Evolutionary conservation across 2,329 filamentous ascomycete species (phyloP).

Genomic region (Venturia aucupariae): DNA sequence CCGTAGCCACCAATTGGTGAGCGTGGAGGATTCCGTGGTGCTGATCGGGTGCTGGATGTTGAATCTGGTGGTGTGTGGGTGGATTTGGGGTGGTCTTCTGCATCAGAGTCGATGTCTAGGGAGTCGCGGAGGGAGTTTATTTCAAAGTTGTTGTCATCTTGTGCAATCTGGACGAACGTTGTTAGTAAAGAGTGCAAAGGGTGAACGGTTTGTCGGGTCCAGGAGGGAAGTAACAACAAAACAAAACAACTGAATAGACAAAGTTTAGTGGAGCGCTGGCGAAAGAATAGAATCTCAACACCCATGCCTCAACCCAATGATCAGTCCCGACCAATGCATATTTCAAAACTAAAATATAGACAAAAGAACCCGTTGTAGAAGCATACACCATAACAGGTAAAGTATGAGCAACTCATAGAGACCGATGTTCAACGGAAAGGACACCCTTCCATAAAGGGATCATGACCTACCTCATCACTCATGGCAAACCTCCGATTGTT

Average conservation of each 20-base stretch:
- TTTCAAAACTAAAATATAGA: no score
- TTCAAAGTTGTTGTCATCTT: slow-evolving; percentile 97
- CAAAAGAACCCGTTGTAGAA: no score
- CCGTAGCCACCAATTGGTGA: neutral
- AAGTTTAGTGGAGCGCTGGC: no score
- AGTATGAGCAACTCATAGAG: no score
- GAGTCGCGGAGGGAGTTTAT: slow-evolving; percentile 82
- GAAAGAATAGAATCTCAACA: no score
- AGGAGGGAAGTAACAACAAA: neutral
- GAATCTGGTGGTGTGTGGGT: slow-evolving; percentile 18
- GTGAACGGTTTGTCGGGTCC: no score
- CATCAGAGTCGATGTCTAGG: slow-evolving; percentile 37
- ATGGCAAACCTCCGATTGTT: slow-evolving; percentile 97
- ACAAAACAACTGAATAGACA: neutral
- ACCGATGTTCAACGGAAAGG: no score
- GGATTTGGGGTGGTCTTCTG: slow-evolving; percentile 14
- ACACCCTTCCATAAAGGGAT: neutral
- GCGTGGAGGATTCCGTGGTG: neutral
- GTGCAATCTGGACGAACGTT: slow-evolving; percentile 56
- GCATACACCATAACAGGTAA: neutral
- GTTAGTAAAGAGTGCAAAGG: slow-evolving; percentile 23
- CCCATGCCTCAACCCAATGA: no score
- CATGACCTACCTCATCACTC: slow-evolving; percentile 70
- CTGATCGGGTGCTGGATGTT: slow-evolving; percentile 10
- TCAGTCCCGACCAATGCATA: no score